Evolutionary conservation across 129 eudicot species (phyloP).

Genomic region (Tagetes erecta): DNA sequence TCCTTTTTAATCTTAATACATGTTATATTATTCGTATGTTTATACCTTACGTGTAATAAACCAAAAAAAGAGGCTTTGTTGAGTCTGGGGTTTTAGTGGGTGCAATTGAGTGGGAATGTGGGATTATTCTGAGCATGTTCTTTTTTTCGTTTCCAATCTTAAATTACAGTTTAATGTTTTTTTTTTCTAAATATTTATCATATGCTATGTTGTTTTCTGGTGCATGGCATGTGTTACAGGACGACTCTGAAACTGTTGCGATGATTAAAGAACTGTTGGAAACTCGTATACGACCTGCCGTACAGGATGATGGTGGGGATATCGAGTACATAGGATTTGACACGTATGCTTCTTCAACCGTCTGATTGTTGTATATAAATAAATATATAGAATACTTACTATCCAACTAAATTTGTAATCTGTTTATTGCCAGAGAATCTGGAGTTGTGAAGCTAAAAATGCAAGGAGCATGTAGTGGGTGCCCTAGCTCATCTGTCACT

Average conservation of each 20-base stretch:
- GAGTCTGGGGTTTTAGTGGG: no score
- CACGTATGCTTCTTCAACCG: constrained; percentile 43
- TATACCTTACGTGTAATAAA: no score
- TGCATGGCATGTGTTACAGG: constrained; percentile 41
- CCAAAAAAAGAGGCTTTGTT: no score
- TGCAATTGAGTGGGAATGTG: no score
- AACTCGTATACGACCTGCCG: constrained; percentile 97
- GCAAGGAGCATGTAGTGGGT: constrained; percentile 99
- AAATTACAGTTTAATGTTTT: background rate
- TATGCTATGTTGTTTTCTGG: constrained; percentile 7
- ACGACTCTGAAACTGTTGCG: constrained; percentile 95
- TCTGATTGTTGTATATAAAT: background rate
- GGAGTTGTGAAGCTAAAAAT: constrained; percentile 90
- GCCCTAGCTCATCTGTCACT: constrained; percentile 99
- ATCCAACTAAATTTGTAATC: background rate
- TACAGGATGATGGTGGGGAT: constrained; percentile 99
- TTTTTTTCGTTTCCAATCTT: background rate
- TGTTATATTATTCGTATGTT: no score
- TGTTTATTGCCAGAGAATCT: constrained; percentile 49
- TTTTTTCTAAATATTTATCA: background rate
- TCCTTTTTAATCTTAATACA: background rate
- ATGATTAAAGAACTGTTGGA: constrained; percentile 97
- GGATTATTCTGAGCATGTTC: no score
- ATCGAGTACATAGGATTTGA: constrained; percentile 90
- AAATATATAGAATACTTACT: background rate